A percentile compares a stretch with the other conserved stretches of the same genome.
These are phyloP conservation scores for Cytospora chrysosperma DNA, from an alignment of 2,329 filamentous ascomycete genomes.

Conservation along the genomic window DNA sequence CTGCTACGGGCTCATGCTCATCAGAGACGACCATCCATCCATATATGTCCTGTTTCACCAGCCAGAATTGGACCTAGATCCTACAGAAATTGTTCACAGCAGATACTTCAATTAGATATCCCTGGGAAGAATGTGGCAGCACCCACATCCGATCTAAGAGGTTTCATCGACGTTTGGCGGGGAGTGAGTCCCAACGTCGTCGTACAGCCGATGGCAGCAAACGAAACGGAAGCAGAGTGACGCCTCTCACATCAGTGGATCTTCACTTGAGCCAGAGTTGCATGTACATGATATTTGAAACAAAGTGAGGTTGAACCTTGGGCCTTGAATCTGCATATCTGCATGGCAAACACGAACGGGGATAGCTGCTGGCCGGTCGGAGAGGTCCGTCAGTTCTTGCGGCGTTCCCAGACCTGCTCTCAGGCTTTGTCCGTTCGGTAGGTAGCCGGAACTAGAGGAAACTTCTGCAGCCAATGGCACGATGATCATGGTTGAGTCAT, in stretches of 20 bases:
- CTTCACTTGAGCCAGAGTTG: too few relatives aligned
- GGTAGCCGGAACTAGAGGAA: constrained; percentile 8
- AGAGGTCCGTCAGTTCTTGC: neutral
- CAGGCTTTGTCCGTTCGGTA: constrained; percentile 6
- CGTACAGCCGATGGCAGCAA: too few relatives aligned
- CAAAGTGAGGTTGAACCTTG: too few relatives aligned
- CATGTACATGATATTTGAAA: too few relatives aligned
- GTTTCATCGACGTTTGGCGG: neutral
- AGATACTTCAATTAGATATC: too few relatives aligned
- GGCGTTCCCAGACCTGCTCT: neutral
- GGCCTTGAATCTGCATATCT: neutral
- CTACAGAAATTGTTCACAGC: neutral
- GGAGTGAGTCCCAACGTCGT: neutral
- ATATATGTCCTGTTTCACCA: neutral
- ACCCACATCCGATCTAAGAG: neutral
- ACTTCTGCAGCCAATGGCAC: constrained; percentile 5
- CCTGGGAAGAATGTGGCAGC: too few relatives aligned
- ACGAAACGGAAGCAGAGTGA: too few relatives aligned
- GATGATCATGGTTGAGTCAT: constrained; percentile 10
- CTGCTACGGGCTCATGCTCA: too few relatives aligned
- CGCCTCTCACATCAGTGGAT: too few relatives aligned
- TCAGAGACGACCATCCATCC: too few relatives aligned
- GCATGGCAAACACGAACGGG: neutral
- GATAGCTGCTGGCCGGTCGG: neutral
- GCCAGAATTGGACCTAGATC: neutral